Evolutionary conservation across 768 basidiomycete genomes (phyloP), one percentile per base, ranked within the genome.

Genomic region (Tricholoma matsutake): DNA sequence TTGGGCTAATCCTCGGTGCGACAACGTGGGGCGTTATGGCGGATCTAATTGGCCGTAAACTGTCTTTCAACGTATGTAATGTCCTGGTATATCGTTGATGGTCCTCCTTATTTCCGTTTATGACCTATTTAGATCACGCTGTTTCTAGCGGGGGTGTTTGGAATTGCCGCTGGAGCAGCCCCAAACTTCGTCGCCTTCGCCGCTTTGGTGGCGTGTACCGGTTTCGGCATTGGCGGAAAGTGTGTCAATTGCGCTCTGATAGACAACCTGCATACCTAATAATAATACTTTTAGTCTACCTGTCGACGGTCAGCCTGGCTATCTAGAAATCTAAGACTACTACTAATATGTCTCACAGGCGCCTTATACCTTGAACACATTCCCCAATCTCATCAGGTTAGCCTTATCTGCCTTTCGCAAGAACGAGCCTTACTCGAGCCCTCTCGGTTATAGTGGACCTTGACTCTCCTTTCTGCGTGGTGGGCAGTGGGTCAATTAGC

Each of bases 161-260:
- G 83, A 7, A 76, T 81, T 54, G 76, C 82, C 3, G 75, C 81
- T 6, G 82, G 79, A 37, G 81, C 75, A 14, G 75, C 79, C 14
- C 69, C 76, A 3, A 79, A 77, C 63, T 83, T 83, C 61, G 72
- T 76, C 34, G 66, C 78, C 1, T 80, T 83, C 64, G 79, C 76
- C 25, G 74, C 80, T 20, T 67, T 83, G 56, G 69, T 78, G 16
- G 80, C 79, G 10, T 81, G 78, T 62, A 67, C 81, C 63, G 81
- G 80, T 25, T 80, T 83, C 57, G 82, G 82, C 28, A 67, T 83
- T 9, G 81, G 82, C 56, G 83, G 84, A 67, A 80, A 84, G 79
- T 77, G 67, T 60, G 83, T 61, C 18, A 51, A 8, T 7, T 67
- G 71, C 64, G 22, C 71, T 20, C 41, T 51, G 18, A 25, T 47